Percentiles rank a stretch among this genome's conserved stretches.
These are phyloP conservation scores for Retiboletus fuscus DNA, from an alignment of 1,284 basidiomycete species.

Conservation along the genomic window DNA sequence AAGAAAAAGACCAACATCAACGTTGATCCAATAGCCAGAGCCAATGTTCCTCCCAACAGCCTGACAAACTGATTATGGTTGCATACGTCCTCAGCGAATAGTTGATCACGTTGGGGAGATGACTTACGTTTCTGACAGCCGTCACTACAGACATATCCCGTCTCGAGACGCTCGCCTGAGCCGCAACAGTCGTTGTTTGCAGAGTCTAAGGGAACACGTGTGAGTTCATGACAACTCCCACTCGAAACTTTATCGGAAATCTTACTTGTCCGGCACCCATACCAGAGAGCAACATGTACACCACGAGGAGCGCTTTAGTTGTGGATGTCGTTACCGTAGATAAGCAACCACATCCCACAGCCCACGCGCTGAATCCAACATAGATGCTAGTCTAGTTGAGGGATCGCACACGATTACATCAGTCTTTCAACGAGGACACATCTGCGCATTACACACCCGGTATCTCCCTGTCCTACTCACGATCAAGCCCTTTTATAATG, in stretches of 20 bases:
- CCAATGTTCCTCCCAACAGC: conserved; percentile 71
- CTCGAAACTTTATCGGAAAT: not conserved
- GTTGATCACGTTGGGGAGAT: not conserved
- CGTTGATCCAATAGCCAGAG: conserved; percentile 70
- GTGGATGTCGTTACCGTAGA: conserved; percentile 68
- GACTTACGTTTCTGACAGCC: conserved; percentile 69
- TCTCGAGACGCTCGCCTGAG: conserved; percentile 74
- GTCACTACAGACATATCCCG: conserved; percentile 80
- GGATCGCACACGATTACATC: conserved; percentile 9
- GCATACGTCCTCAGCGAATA: conserved; percentile 12
- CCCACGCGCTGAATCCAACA: conserved; percentile 76
- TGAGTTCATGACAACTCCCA: conserved; percentile 9
- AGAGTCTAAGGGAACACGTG: conserved; percentile 56
- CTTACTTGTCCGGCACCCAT: conserved; percentile 73
- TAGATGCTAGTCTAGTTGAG: conserved; percentile 65
- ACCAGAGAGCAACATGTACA: conserved; percentile 77
- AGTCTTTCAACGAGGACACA: conserved; percentile 8
- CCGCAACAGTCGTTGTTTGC: conserved; percentile 75
- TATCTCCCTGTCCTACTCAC: conserved; percentile 77
- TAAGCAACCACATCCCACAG: conserved; percentile 75
- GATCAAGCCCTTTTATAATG: conserved; percentile 64
- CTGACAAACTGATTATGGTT: conserved; percentile 64
- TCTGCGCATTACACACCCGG: conserved; percentile 52
- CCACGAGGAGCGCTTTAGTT: conserved; percentile 64
- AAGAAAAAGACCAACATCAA: conserved; percentile 56